Evolutionary conservation across 768 basidiomycete genomes (phyloP).

Genomic region (Sporobolomyces phaffii): DNA sequence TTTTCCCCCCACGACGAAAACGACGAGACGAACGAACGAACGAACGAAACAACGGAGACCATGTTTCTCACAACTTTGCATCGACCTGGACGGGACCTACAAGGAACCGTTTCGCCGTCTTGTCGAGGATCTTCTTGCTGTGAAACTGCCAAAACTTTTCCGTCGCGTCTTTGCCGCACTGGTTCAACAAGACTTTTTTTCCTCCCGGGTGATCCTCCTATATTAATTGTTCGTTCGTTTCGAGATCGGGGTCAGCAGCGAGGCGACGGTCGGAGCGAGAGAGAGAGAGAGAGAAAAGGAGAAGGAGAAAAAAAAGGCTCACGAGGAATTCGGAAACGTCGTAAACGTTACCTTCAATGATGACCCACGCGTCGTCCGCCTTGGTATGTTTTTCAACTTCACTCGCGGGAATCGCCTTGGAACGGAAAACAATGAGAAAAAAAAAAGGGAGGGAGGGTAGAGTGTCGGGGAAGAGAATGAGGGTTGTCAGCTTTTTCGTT

Average conservation of each 20-base stretch:
- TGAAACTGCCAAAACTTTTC: conserved; percentile 40
- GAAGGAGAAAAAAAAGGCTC: not conserved
- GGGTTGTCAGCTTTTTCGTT: too few species aligned
- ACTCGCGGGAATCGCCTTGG: conserved; percentile 6
- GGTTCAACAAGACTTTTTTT: conserved; percentile 31
- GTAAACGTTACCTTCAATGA: conserved; percentile 34
- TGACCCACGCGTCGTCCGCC: conserved; percentile 32
- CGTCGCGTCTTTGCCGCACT: conserved; percentile 31
- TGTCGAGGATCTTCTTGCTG: conserved; percentile 30
- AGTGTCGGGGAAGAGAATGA: not conserved
- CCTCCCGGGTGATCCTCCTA: too few species aligned
- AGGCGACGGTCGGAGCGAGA: too few species aligned
- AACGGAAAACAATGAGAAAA: not conserved
- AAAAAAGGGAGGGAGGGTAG: not conserved
- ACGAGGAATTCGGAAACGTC: conserved; percentile 25
- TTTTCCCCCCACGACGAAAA: too few species aligned
- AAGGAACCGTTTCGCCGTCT: conserved; percentile 29
- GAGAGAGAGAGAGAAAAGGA: too few species aligned
- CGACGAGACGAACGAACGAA: too few species aligned
- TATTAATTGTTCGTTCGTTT: too few species aligned
- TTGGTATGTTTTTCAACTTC: conserved; percentile 27
- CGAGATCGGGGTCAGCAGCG: too few species aligned
- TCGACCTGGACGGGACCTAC: conserved; percentile 16
- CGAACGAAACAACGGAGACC: too few species aligned
- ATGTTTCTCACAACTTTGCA: not conserved